A percentile compares a stretch with the other conserved stretches of the same genome.
phyloP scores from a whole-genome alignment of 345 rosid species.

The Clarkia xantiana region DNA sequence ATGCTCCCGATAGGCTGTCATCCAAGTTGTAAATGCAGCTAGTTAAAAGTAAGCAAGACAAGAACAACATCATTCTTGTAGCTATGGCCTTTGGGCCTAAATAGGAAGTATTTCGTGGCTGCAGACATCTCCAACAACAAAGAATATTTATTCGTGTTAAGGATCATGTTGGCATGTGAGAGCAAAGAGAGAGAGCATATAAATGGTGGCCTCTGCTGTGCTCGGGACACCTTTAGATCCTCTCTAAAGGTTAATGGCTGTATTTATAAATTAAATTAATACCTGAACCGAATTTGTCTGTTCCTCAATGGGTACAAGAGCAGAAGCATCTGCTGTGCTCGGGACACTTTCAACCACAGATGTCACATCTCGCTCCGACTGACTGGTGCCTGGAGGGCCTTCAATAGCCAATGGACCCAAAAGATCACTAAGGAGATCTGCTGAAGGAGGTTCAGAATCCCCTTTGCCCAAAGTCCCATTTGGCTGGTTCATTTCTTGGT shows the following conservation, averaged over 20 bases:
- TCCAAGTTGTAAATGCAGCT: constrained; percentile 1
- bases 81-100: no score
- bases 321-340: constrained; percentile 43
- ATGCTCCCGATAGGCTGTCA: constrained; percentile 78
- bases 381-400: constrained; percentile 53
- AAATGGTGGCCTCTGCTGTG: no score
- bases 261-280: not conserved
- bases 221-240: no score
- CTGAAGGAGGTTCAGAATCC: constrained; percentile 48
- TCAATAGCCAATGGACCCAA: constrained; percentile 86
- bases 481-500: no score
- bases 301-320: constrained; percentile 71
- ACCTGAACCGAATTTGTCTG: constrained; percentile 66
- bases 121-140: no score
- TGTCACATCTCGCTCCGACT: no score
- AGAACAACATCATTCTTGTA: no score
- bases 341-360: constrained; percentile 33
- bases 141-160: no score
- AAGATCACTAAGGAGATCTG: constrained; percentile 70
- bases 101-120: no score
- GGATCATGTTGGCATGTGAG: no score
- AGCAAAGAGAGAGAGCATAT: no score
- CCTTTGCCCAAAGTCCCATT: constrained; percentile 45
- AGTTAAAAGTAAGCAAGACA: no score
- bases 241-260: not conserved